Conservation (phyloP, 805 yeast species). For the Barnettozyma californica region DNA sequence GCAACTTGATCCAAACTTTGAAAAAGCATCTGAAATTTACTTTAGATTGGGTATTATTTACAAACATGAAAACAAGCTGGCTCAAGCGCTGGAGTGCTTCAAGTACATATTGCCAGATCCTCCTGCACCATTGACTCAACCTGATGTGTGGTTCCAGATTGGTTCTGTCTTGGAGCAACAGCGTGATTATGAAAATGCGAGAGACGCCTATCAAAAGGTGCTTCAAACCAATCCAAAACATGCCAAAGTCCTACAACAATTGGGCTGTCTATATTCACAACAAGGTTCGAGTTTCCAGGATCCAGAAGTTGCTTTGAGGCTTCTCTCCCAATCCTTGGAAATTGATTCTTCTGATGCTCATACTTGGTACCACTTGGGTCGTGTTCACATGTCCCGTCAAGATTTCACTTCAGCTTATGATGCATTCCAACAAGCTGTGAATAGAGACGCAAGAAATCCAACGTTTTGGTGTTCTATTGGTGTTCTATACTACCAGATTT, state of each 20-base stretch:
- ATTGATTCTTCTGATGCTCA: conserved; percentile 90
- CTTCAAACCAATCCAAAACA: conserved; percentile 86
- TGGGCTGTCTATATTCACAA: conserved; percentile 90
- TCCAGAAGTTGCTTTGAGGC: conserved; percentile 75
- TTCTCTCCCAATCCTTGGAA: conserved; percentile 82
- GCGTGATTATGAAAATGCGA: conserved; percentile 85
- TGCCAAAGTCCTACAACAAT: conserved; percentile 91
- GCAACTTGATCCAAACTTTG: conserved; percentile 93
- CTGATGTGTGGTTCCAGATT: conserved; percentile 98
- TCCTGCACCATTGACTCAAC: conserved; percentile 92
- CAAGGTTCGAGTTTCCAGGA: conserved; percentile 65
- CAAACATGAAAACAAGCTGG: conserved; percentile 86
- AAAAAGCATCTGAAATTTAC: conserved; percentile 93
- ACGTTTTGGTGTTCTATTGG: conserved; percentile 98
- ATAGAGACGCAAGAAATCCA: conserved; percentile 93
- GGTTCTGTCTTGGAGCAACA: conserved; percentile 94
- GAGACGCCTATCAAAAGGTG: conserved; percentile 93
- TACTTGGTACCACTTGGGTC: conserved; percentile 94
- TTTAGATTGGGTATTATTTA: conserved; percentile 94
- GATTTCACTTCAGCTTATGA: conserved; percentile 96
- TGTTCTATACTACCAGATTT: conserved; percentile 91
- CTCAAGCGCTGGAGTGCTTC: conserved; percentile 89
- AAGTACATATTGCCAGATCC: conserved; percentile 86
- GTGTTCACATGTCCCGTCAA: conserved; percentile 94
- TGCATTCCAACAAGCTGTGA: conserved; percentile 97